Percentiles rank a stretch among this genome's conserved stretches.
Evolutionary conservation across 306 rosid species (phyloP).

Genomic region (Trichosanthes cucumerina): DNA sequence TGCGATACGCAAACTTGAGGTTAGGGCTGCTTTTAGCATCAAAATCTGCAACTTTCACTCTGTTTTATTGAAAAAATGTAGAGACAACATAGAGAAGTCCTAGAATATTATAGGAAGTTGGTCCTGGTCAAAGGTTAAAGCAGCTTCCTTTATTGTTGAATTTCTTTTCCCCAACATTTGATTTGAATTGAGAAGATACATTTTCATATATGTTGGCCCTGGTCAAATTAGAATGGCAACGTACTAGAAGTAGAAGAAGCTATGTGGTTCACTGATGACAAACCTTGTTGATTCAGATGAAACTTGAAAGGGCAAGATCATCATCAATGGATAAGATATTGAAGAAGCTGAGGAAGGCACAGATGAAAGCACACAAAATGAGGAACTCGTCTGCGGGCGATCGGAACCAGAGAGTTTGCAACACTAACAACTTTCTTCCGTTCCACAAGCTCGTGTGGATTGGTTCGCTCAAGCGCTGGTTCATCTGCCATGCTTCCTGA

Average conservation of each 20-base stretch:
- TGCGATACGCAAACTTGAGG: slow-evolving; percentile 76
- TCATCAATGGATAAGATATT: slow-evolving; percentile 73
- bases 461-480: slow-evolving; percentile 21
- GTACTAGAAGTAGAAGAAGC: background rate
- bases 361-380: slow-evolving; percentile 64
- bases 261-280: background rate
- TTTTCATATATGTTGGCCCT: background rate
- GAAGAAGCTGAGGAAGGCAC: slow-evolving; percentile 60
- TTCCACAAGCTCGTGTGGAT: slow-evolving; percentile 10
- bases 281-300: slow-evolving; percentile 42
- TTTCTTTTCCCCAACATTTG: background rate
- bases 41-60: background rate
- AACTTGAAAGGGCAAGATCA: slow-evolving; percentile 70
- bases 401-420: slow-evolving; percentile 14
- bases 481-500: slow-evolving; percentile 21
- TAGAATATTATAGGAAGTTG: background rate
- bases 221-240: background rate
- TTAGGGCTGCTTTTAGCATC: slow-evolving; percentile 9
- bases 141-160: background rate
- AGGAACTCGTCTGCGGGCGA: slow-evolving; percentile 27
- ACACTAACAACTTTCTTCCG: slow-evolving; percentile 3
- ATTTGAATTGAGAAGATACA: background rate
- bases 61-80: background rate
- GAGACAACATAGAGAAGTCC: background rate
- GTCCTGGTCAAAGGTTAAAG: background rate